Percentiles rank a stretch among this genome's conserved stretches.
These are phyloP conservation scores for Anethum foeniculum DNA, from an alignment of 140 eudicot genomes.

Conservation along the genomic window DNA sequence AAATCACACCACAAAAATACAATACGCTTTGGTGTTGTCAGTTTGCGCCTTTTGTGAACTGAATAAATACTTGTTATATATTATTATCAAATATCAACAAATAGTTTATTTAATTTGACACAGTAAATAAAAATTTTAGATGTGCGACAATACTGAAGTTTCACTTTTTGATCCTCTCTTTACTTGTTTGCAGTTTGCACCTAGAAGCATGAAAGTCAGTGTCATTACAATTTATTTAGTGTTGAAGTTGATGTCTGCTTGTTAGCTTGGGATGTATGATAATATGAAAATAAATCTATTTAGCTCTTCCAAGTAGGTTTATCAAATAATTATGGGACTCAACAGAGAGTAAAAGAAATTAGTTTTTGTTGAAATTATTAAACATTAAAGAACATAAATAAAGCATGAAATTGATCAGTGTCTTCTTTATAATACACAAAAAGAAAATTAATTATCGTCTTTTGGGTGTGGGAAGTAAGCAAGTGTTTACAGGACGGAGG, in stretches of 20 bases:
- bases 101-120: background rate
- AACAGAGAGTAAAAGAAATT: background rate
- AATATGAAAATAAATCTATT: background rate
- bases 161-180: background rate
- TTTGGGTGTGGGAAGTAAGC: background rate
- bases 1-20: background rate
- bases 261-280: background rate
- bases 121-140: background rate
- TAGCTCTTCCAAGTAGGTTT: background rate
- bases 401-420: background rate
- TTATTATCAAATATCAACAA: background rate
- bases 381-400: background rate
- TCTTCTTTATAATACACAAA: background rate
- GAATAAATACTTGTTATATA: background rate
- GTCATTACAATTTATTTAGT: background rate
- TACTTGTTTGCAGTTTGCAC: background rate
- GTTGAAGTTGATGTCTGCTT: background rate
- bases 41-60: background rate
- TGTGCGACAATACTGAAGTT: background rate
- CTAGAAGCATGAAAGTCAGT: background rate
- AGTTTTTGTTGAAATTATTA: background rate
- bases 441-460: background rate
- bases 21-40: background rate
- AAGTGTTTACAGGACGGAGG: background rate
- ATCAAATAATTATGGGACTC: background rate